Evolutionary conservation across 179 eudicot genomes (phyloP).

Genomic region (Heliamphora pulchella): DNA sequence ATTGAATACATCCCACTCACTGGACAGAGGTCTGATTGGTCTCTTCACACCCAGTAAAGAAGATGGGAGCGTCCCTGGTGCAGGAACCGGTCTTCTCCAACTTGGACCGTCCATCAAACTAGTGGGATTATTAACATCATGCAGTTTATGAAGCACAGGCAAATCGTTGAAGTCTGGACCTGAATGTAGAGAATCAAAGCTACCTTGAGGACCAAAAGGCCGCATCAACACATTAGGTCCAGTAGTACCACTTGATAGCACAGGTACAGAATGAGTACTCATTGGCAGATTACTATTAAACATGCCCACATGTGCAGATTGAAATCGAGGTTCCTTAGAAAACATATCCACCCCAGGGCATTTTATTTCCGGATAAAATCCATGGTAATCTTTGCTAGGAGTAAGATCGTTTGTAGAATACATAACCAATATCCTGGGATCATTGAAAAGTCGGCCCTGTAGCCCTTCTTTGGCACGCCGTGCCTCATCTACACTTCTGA

Average conservation of each 20-base stretch:
- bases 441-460: constrained; percentile 44
- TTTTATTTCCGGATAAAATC: constrained; percentile 35
- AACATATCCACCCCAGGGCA: constrained; percentile 48
- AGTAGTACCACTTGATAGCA: constrained; percentile 33
- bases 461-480: constrained; percentile 44
- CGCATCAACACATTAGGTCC: constrained; percentile 39
- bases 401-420: constrained; percentile 48
- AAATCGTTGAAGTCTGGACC: constrained; percentile 40
- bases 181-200: constrained; percentile 39
- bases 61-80: constrained; percentile 30
- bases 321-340: constrained; percentile 37
- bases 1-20: constrained; percentile 76
- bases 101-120: constrained; percentile 38
- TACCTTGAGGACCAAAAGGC: constrained; percentile 59
- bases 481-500: constrained; percentile 46
- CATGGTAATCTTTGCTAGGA: constrained; percentile 39
- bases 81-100: constrained; percentile 63
- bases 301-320: constrained; percentile 37
- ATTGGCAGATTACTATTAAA: constrained; percentile 32
- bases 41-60: constrained; percentile 26
- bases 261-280: constrained; percentile 37
- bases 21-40: constrained; percentile 31
- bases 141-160: constrained; percentile 26
- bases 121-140: constrained; percentile 33
- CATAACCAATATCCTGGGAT: constrained; percentile 38